phyloP scores from a whole-genome alignment of 331 rosid genomes.

The Arachis monticola region DNA sequence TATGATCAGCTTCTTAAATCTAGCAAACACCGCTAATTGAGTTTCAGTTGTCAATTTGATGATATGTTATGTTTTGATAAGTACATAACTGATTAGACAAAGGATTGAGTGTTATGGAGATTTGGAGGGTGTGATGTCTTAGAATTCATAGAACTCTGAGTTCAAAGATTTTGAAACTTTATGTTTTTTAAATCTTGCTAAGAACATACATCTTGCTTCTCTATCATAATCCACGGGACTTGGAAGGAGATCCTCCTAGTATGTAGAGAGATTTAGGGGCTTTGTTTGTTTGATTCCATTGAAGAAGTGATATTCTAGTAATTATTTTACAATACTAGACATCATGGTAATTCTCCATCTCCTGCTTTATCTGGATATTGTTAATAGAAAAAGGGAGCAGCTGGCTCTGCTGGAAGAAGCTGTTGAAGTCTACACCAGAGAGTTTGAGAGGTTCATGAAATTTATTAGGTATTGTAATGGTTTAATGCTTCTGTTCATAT shows the following conservation, averaged over 20 bases:
- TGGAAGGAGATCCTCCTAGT: slow-evolving; percentile 15
- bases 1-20: slow-evolving; percentile 12
- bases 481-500: slow-evolving; percentile 25
- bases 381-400: slow-evolving; percentile 62
- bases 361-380: slow-evolving; percentile 30
- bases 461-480: slow-evolving; percentile 70
- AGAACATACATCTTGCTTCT: slow-evolving; percentile 30
- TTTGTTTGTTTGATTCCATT: slow-evolving; percentile 23
- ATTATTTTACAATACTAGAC: slow-evolving; percentile 30
- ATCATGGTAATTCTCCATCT: slow-evolving; percentile 22
- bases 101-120: slow-evolving; percentile 8
- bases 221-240: slow-evolving; percentile 24
- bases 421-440: slow-evolving; percentile 71
- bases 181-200: not conserved
- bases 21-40: not conserved
- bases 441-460: slow-evolving; percentile 77
- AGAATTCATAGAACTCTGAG: not conserved
- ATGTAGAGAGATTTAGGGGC: slow-evolving; percentile 25
- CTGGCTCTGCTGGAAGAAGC: slow-evolving; percentile 70
- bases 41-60: not conserved
- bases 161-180: slow-evolving; percentile 11
- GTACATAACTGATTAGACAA: not conserved
- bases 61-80: not conserved
- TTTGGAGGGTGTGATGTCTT: not conserved
- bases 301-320: slow-evolving; percentile 14